phyloP scores from a whole-genome alignment of 371 early-diverging fungal species.

The Syncephalis fuscata region DNA sequence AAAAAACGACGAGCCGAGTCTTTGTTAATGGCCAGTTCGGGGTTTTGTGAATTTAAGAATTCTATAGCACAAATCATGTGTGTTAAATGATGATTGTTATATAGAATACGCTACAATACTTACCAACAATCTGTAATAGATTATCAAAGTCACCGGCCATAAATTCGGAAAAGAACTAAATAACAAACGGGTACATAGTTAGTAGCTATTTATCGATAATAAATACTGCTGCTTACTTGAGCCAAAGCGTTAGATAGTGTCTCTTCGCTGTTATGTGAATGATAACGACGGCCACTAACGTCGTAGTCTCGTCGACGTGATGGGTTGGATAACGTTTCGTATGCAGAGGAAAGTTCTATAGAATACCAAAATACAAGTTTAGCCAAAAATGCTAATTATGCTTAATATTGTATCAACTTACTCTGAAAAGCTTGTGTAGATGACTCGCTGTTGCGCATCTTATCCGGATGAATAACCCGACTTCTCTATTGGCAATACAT shows the following conservation, averaged over 20 bases:
- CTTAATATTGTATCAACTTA: slow-evolving; percentile 3
- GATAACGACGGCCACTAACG: slow-evolving; percentile 20
- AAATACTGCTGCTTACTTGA: slow-evolving; percentile 17
- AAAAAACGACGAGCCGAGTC: background rate
- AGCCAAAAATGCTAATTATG: background rate
- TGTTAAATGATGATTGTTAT: background rate
- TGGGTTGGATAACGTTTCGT: slow-evolving; percentile 41
- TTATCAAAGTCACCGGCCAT: slow-evolving; percentile 49
- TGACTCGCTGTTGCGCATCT: slow-evolving; percentile 20
- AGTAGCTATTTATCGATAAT: background rate
- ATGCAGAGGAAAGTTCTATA: slow-evolving; percentile 16
- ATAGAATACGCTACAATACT: slow-evolving; percentile 6
- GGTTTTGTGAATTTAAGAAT: background rate
- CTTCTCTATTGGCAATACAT: slow-evolving; percentile 2
- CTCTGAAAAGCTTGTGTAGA: slow-evolving; percentile 25
- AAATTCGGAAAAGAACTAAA: slow-evolving; percentile 37
- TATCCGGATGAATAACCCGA: slow-evolving; percentile 21
- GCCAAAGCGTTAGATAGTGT: slow-evolving; percentile 34
- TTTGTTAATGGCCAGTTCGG: slow-evolving; percentile 1
- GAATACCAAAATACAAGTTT: background rate
- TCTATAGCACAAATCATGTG: background rate
- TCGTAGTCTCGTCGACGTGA: slow-evolving; percentile 32
- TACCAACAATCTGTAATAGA: slow-evolving; percentile 41
- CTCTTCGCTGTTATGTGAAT: slow-evolving; percentile 20
- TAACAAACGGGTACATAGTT: background rate